A percentile compares a stretch with the other conserved stretches of the same genome.
phyloP scores from a whole-genome alignment of 2,329 filamentous ascomycete species.

The Fusarium newnesense region DNA sequence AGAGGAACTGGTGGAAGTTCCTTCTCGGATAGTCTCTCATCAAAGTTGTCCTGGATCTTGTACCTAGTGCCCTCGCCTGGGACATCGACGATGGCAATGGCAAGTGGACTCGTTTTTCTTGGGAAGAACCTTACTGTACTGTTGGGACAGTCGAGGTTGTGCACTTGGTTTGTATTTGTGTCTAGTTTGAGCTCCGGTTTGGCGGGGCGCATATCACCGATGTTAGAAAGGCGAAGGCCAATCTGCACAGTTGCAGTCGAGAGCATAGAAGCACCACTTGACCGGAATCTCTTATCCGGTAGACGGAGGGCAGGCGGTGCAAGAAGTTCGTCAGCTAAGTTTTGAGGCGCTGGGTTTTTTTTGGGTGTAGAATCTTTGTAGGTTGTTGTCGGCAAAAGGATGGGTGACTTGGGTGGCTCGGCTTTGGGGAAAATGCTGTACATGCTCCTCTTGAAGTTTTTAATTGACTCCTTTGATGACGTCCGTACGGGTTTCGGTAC shows the following conservation, averaged over 20 bases:
- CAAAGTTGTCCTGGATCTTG: conserved; percentile 37
- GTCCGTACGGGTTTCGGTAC: conserved; percentile 29
- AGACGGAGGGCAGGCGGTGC: conserved; percentile 58
- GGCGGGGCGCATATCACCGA: conserved; percentile 58
- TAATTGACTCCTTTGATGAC: conserved; percentile 35
- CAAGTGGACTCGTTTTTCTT: conserved; percentile 40
- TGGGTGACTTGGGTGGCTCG: conserved; percentile 34
- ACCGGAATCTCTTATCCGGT: conserved; percentile 55
- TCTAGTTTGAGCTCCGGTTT: conserved; percentile 36
- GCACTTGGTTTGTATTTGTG: conserved; percentile 45
- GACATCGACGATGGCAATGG: conserved; percentile 42
- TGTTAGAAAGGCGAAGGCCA: conserved; percentile 72
- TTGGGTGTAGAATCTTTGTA: conserved; percentile 48
- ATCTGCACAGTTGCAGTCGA: conserved; percentile 79
- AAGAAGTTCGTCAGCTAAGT: conserved; percentile 33
- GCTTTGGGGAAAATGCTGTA: conserved; percentile 42
- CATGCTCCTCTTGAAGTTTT: conserved; percentile 41
- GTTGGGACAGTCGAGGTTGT: conserved; percentile 52
- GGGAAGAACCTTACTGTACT: conserved; percentile 27
- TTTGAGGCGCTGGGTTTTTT: conserved; percentile 8
- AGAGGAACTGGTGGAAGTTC: conserved; percentile 52
- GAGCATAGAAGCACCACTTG: conserved; percentile 68
- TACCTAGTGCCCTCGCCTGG: conserved; percentile 38
- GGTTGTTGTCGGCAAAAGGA: conserved; percentile 60
- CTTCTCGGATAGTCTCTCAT: conserved; percentile 45